Conservation (phyloP, 2,329 filamentous ascomycete genomes). For the Capronia americana region DNA sequence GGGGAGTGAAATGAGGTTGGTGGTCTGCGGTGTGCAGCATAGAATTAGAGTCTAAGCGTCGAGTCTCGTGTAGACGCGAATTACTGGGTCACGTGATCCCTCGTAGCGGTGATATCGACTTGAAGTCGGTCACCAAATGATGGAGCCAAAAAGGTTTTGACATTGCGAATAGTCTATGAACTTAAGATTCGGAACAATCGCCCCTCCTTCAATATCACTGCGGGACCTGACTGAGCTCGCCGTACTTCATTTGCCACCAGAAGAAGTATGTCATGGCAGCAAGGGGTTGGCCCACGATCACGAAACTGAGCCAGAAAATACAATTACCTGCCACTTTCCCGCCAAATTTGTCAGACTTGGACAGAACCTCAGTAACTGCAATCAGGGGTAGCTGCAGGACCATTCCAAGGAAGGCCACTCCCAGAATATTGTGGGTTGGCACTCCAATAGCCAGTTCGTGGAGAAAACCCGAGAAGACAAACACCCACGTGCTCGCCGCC, state of each 20-base stretch:
- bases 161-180: background rate
- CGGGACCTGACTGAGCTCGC: slow-evolving; percentile 65
- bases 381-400: slow-evolving; percentile 91
- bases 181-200: background rate
- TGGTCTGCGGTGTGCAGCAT: background rate
- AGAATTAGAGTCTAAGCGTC: background rate
- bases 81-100: background rate
- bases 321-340: slow-evolving; percentile 80
- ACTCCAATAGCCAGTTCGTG: slow-evolving; percentile 93
- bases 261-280: slow-evolving; percentile 95
- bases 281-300: slow-evolving; percentile 90
- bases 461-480: slow-evolving; percentile 83
- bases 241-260: slow-evolving; percentile 97
- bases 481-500: slow-evolving; percentile 79
- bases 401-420: slow-evolving; percentile 94
- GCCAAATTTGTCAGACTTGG: slow-evolving; percentile 77
- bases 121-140: background rate
- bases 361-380: slow-evolving; percentile 75
- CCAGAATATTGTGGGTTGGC: slow-evolving; percentile 83
- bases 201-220: background rate
- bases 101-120: background rate
- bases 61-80: background rate
- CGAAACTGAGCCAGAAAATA: slow-evolving; percentile 97
- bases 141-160: background rate
- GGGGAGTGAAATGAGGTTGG: background rate